Base-by-base conservation (phyloP, 192 early-diverging fungal species). In the Mortierella antarctica region DNA sequence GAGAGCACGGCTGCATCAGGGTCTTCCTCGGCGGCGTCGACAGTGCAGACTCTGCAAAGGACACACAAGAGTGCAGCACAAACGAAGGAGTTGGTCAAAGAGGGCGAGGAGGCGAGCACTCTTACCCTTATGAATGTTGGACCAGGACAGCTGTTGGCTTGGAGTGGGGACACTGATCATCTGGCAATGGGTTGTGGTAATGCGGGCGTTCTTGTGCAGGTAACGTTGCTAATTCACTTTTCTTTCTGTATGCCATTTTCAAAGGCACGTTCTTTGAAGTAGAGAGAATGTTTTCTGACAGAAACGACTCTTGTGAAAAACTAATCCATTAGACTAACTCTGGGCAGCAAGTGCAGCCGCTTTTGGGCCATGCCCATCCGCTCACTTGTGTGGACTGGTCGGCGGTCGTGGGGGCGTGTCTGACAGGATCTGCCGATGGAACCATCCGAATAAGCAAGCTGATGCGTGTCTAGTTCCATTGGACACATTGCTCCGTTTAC, bases 311-410 rank as follows among this genome's bases (percentile, higher is more conserved):
- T 53, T 53, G 52, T 53, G 51, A 39, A 21, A 18, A 61, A 51
- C 50, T 65, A 42, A 60, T 40, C 17, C 1, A 0, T 18, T 68
- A 84, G 83, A 73, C 77, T 54, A 81, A 76, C 15, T 73, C 68
- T 3, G 88, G 86, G 11, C 70, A 83, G 42, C 77, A 81, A 21
- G 83, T 82, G 5, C 75, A 87, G 48, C 78, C 76, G 20, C 69
- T 89, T n/a, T 67, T 74, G 18, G 71, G 83, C 12, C 74, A 85
- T n/a, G 65, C 78, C 31, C 74, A 83, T 54, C 66, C 70, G 8
- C 49, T 89, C 7, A 88, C 87, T 2, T 67, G 83, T 31, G 87
- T 88, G 1, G 88, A 89, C 62, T 89, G 88, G 88, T 72, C 83
- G 12, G 82, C 86, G 44, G 81, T 70, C 23, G 67, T 83, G 6